phyloP scores from a whole-genome alignment of 1,284 basidiomycete genomes.

The Apiotrichum akiyoshidainum region DNA sequence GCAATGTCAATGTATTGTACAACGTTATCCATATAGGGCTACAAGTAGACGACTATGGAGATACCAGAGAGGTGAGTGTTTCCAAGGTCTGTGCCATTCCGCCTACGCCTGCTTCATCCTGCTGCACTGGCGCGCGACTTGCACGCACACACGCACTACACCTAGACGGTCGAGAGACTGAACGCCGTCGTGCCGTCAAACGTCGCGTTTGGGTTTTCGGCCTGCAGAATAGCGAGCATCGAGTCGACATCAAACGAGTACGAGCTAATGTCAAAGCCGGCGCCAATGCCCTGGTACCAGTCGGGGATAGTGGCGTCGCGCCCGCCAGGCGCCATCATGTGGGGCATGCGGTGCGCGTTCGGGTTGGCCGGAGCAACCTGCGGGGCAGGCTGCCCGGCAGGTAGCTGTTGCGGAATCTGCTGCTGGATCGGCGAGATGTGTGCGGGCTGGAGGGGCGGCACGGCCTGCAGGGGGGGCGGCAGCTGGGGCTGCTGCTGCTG shows the following conservation, averaged over 20 bases:
- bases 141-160: too few species aligned
- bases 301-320: neutral
- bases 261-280: conserved; percentile 25
- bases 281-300: conserved; percentile 17
- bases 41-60: too few species aligned
- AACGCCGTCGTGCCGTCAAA: conserved; percentile 9
- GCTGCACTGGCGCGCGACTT: too few species aligned
- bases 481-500: neutral
- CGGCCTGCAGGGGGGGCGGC: too few species aligned
- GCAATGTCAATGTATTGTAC: too few species aligned
- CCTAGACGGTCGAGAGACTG: neutral
- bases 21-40: too few species aligned
- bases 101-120: too few species aligned
- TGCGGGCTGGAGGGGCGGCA: too few species aligned
- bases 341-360: neutral
- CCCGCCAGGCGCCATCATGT: neutral
- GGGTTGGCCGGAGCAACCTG: neutral
- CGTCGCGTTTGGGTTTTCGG: conserved; percentile 19
- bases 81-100: too few species aligned
- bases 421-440: too few species aligned
- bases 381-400: neutral
- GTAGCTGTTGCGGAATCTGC: neutral
- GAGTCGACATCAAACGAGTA: conserved; percentile 34
- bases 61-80: too few species aligned
- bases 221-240: conserved; percentile 24